These are phyloP conservation scores for Blastocystis sp. DNA, from an alignment of 352 stramenopile genomes.

Conservation along the genomic window DNA sequence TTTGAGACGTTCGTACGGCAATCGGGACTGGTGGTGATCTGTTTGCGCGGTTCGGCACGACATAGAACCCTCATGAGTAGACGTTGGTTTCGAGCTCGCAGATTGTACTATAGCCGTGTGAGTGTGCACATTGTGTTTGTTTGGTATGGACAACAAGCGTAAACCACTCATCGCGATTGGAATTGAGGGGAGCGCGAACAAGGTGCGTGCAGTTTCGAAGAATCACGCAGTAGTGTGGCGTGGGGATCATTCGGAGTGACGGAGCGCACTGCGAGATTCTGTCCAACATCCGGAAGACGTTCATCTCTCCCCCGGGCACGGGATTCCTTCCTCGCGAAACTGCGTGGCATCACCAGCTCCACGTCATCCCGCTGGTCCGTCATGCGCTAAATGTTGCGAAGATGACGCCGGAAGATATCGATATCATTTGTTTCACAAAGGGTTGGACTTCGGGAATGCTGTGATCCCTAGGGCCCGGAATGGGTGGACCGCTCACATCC, in stretches of 20 bases:
- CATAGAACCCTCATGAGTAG: no score
- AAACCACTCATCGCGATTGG: conserved; percentile 83
- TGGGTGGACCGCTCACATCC: conserved; percentile 93
- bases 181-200: conserved; percentile 97
- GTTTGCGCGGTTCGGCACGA: no score
- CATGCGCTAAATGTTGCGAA: conserved; percentile 87
- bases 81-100: no score
- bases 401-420: conserved; percentile 80
- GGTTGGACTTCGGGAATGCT: conserved; percentile 69
- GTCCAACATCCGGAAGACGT: conserved; percentile 97
- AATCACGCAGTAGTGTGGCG: conserved; percentile 57
- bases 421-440: conserved; percentile 91
- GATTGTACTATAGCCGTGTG: neutral
- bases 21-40: neutral
- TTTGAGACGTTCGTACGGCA: neutral
- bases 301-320: conserved; percentile 91
- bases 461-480: conserved; percentile 84
- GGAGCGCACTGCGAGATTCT: conserved; percentile 83
- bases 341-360: conserved; percentile 94
- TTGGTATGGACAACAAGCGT: conserved; percentile 1
- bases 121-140: neutral
- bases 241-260: conserved; percentile 55
- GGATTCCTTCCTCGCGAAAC: conserved; percentile 97
- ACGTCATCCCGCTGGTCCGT: conserved; percentile 89
- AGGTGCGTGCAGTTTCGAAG: conserved; percentile 76